Percentiles rank a stretch among this genome's conserved stretches.
Conservation (phyloP, 139 green algal species). For the Bryopsis sp. region DNA sequence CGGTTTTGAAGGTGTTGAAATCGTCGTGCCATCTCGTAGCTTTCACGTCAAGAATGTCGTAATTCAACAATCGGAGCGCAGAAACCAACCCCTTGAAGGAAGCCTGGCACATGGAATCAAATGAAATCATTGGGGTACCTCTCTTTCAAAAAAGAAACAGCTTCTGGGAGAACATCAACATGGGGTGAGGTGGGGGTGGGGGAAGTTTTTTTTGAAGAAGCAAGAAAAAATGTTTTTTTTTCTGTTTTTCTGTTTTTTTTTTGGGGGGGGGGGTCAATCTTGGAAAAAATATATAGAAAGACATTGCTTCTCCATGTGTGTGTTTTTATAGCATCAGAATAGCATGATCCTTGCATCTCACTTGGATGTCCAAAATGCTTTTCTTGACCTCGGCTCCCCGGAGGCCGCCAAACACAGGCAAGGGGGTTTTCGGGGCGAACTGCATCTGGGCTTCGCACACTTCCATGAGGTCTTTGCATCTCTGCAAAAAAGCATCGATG, state of each 20-base stretch:
- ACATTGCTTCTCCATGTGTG: too few species aligned
- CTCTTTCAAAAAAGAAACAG: too few species aligned
- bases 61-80: slow-evolving; percentile 41
- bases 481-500: slow-evolving; percentile 83
- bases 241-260: too few species aligned
- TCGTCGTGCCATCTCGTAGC: slow-evolving; percentile 77
- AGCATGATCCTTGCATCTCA: too few species aligned
- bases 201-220: too few species aligned
- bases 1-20: slow-evolving; percentile 77
- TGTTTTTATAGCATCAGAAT: too few species aligned
- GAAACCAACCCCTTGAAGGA: slow-evolving; percentile 53
- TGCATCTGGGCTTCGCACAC: slow-evolving; percentile 79
- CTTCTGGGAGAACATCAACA: slow-evolving; percentile 23
- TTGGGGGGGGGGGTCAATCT: too few species aligned
- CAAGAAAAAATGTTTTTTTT: too few species aligned
- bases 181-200: too few species aligned
- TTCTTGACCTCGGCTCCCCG: slow-evolving; percentile 64
- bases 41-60: slow-evolving; percentile 79
- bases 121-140: too few species aligned
- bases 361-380: slow-evolving; percentile 69
- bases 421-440: slow-evolving; percentile 54
- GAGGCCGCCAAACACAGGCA: slow-evolving; percentile 72
- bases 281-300: too few species aligned
- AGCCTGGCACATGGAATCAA: slow-evolving; percentile 23
- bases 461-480: slow-evolving; percentile 81